A percentile compares a stretch with the other conserved stretches of the same genome.
Conservation (phyloP, 2,329 filamentous ascomycete genomes). For the Pseudocercospora musae region DNA sequence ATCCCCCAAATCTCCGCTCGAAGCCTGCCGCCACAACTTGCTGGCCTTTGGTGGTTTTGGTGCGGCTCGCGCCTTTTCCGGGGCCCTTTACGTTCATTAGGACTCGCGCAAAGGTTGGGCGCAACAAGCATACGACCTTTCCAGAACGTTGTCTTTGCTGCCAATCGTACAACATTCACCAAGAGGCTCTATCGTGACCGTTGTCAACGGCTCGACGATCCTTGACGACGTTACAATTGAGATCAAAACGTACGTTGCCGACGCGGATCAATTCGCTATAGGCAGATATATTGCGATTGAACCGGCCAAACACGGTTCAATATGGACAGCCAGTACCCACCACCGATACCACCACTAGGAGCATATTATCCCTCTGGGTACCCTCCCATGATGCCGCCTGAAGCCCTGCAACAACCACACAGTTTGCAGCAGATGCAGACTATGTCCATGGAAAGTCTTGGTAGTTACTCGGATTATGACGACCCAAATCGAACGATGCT, state of each 20-base stretch:
- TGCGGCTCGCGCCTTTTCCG: conserved; percentile 28
- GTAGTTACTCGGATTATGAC: conserved; percentile 33
- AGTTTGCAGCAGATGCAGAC: conserved; percentile 33
- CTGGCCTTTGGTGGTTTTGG: conserved; percentile 20
- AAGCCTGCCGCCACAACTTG: conserved; percentile 19
- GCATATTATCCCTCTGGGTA: conserved; percentile 32
- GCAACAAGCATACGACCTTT: conserved; percentile 23
- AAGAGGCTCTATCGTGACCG: conserved; percentile 15
- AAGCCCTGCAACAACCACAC: conserved; percentile 23
- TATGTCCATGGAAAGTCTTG: conserved; percentile 34
- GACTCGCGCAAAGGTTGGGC: conserved; percentile 21
- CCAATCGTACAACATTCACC: conserved; percentile 20
- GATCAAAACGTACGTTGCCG: conserved; percentile 19
- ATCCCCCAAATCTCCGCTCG: conserved; percentile 15
- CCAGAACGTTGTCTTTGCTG: conserved; percentile 15
- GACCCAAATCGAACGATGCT: conserved; percentile 28
- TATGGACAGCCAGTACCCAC: conserved; percentile 32
- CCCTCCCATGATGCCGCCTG: conserved; percentile 31
- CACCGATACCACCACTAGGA: conserved; percentile 30
- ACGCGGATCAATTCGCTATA: conserved; percentile 14
- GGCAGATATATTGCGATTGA: conserved; percentile 18
- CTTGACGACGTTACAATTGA: conserved; percentile 12
- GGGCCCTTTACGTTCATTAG: conserved; percentile 19
- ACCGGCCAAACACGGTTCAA: conserved; percentile 8
- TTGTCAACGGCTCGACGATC: conserved; percentile 16